Evolutionary conservation across 257 asterid species (phyloP).

Genomic region (Asclepias syriaca): DNA sequence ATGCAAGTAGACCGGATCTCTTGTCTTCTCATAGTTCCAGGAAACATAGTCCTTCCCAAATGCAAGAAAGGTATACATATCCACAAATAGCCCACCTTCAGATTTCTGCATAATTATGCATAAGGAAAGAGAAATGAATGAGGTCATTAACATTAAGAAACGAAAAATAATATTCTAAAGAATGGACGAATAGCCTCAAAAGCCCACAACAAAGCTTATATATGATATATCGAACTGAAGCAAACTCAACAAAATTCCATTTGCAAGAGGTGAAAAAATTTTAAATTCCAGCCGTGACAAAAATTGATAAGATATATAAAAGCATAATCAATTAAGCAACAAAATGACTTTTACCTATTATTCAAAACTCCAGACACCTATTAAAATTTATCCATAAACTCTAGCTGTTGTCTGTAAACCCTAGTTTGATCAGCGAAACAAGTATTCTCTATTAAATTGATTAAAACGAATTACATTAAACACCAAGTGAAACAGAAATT

Average conservation of each 20-base stretch:
- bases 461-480: neutral
- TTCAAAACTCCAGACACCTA: neutral
- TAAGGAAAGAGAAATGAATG: neutral
- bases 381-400: conserved; percentile 1
- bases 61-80: conserved; percentile 84
- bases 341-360: neutral
- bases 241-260: neutral
- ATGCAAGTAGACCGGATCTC: conserved; percentile 85
- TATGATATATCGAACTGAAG: neutral
- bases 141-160: neutral
- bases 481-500: neutral
- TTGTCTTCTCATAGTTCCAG: conserved; percentile 91
- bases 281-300: neutral
- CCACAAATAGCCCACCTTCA: conserved; percentile 84
- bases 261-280: neutral
- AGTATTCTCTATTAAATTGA: neutral
- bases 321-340: neutral
- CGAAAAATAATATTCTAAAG: neutral
- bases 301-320: neutral
- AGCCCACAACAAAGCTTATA: neutral
- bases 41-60: conserved; percentile 85
- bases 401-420: conserved; percentile 3
- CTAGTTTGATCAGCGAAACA: neutral
- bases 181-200: neutral
- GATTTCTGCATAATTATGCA: conserved; percentile 54